Percentiles rank a stretch among this genome's conserved stretches.
phyloP scores from a whole-genome alignment of 2,329 filamentous ascomycete species.

The Aureobasidium sp. region DNA sequence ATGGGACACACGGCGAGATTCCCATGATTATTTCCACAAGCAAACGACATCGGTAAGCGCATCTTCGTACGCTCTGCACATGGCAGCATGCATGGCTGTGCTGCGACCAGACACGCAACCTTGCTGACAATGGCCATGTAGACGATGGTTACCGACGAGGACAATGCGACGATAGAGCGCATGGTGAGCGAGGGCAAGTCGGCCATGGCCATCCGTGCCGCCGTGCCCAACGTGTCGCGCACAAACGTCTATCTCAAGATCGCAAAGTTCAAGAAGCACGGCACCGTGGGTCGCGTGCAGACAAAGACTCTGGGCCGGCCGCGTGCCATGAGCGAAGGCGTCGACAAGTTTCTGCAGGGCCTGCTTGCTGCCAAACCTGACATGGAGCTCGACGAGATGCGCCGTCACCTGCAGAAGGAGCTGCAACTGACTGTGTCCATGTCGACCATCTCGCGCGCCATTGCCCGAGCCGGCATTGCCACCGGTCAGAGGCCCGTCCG shows the following conservation, averaged over 20 bases:
- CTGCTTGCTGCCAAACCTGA: constrained; percentile 12
- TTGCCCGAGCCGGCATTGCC: constrained; percentile 3
- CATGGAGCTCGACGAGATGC: constrained; percentile 15
- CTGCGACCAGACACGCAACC: background rate
- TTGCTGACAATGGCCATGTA: background rate
- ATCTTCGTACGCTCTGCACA: background rate
- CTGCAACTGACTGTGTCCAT: constrained; percentile 10
- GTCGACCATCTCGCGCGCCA: constrained; percentile 13
- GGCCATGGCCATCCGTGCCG: constrained; percentile 12
- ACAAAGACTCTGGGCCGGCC: constrained; percentile 13
- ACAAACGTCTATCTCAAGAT: constrained; percentile 15
- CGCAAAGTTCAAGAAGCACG: constrained; percentile 13
- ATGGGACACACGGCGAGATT: background rate
- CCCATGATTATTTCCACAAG: constrained; percentile 2
- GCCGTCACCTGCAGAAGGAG: constrained; percentile 7
- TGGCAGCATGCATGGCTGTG: background rate
- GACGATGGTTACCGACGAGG: constrained; percentile 10
- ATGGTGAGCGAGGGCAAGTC: constrained; percentile 10
- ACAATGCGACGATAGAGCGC: constrained; percentile 12
- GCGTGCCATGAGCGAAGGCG: constrained; percentile 9
- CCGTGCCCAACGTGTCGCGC: constrained; percentile 12
- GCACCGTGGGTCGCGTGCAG: constrained; percentile 12
- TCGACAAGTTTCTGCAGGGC: constrained; percentile 13
- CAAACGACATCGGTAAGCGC: constrained; percentile 5
- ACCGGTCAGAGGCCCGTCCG: background rate